Evolutionary conservation across 2,329 filamentous ascomycete genomes (phyloP).

Genomic region (Xylariaceae sp.): DNA sequence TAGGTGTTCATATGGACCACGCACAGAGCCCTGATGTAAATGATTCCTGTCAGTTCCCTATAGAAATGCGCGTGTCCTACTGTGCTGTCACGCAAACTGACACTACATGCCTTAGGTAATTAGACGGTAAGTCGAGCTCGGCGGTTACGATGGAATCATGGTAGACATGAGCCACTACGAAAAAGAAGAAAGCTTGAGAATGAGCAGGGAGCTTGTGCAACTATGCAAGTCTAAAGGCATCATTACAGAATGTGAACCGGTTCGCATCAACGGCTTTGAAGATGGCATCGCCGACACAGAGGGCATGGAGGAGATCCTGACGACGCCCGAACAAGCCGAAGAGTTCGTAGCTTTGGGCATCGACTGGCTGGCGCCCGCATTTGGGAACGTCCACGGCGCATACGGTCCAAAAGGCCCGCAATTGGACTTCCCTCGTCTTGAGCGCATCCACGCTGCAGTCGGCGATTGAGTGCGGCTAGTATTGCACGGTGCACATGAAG

Average conservation of each 20-base stretch:
- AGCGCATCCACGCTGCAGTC: neutral
- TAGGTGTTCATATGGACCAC: conserved; percentile 6
- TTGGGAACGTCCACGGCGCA: conserved; percentile 1
- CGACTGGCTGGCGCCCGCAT: conserved; percentile 2
- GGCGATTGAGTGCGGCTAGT: neutral
- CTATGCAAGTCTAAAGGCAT: conserved; percentile 1
- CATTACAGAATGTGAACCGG: neutral
- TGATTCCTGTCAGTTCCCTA: neutral
- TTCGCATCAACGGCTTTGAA: conserved; percentile 2
- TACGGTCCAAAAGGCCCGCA: conserved; percentile 1
- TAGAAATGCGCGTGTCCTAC: no score
- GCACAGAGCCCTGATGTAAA: conserved; percentile 2
- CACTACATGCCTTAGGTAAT: neutral
- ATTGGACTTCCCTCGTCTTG: conserved; percentile 3
- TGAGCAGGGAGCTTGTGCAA: neutral
- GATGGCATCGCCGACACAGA: neutral
- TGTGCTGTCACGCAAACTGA: neutral
- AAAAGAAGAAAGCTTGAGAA: neutral
- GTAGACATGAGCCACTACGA: conserved; percentile 2
- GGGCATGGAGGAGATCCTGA: conserved; percentile 3
- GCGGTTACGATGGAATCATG: conserved; percentile 6
- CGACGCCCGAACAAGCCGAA: conserved; percentile 1
- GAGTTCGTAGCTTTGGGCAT: conserved; percentile 3
- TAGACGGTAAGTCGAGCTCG: conserved; percentile 1
- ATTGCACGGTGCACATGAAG: conserved; percentile 2